Conservation (phyloP, 2,329 filamentous ascomycete species). For the Falciphora oryzae region DNA sequence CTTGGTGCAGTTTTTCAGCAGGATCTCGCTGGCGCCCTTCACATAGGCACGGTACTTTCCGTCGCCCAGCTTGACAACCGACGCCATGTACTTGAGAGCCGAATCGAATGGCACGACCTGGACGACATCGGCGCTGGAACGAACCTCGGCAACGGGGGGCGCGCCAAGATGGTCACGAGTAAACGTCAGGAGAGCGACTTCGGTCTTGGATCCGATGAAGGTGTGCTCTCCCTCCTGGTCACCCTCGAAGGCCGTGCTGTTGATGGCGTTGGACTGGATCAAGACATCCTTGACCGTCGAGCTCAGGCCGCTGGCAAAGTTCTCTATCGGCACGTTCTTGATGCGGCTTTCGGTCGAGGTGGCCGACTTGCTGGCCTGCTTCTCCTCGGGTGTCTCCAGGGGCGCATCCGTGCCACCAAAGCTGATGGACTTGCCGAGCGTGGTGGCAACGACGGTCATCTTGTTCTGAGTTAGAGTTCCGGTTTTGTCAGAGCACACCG, state of each 20-base stretch:
- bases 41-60: slow-evolving; percentile 45
- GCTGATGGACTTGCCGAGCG: slow-evolving; percentile 48
- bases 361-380: slow-evolving; percentile 8
- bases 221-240: slow-evolving; percentile 60
- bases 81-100: slow-evolving; percentile 50
- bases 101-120: slow-evolving; percentile 51
- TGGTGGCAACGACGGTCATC: slow-evolving; percentile 60
- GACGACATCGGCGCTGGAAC: slow-evolving; percentile 41
- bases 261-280: slow-evolving; percentile 55
- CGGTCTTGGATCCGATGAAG: slow-evolving; percentile 74
- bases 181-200: slow-evolving; percentile 67
- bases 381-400: slow-evolving; percentile 4
- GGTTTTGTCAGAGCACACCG: slow-evolving; percentile 63
- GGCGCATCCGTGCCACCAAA: slow-evolving; percentile 28
- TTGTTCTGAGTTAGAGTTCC: slow-evolving; percentile 63
- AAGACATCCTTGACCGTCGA: slow-evolving; percentile 45
- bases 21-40: slow-evolving; percentile 53
- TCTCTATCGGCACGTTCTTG: slow-evolving; percentile 5
- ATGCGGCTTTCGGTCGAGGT: slow-evolving; percentile 20
- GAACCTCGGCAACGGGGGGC: slow-evolving; percentile 58
- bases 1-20: slow-evolving; percentile 38
- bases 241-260: slow-evolving; percentile 72
- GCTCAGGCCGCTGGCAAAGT: slow-evolving; percentile 30
- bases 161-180: slow-evolving; percentile 62
- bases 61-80: slow-evolving; percentile 40